Conservation (phyloP, 495 filamentous ascomycete species). For the Chlorociboria aeruginascens region DNA sequence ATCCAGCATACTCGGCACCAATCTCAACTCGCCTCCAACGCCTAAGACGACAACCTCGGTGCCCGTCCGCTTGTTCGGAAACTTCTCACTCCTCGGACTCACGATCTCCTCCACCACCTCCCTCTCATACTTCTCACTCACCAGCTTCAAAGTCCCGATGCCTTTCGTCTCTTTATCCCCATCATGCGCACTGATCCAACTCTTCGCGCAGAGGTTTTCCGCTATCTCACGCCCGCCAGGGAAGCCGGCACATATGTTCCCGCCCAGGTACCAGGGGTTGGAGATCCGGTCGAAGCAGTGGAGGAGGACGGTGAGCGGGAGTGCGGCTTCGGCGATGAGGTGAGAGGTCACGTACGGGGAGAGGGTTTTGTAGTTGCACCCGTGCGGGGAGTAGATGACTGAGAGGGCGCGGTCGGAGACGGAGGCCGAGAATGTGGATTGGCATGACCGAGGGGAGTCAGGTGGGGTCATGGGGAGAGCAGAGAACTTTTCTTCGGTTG, state of each 20-base stretch:
- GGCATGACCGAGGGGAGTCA: constrained; percentile 23
- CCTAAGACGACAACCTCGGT: constrained; percentile 17
- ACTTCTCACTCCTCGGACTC: constrained; percentile 10
- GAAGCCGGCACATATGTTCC: constrained; percentile 44
- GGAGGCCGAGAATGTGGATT: constrained; percentile 9
- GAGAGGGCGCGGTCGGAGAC: constrained; percentile 21
- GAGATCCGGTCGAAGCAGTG: constrained; percentile 48
- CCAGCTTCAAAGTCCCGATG: constrained; percentile 34
- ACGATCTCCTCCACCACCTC: constrained; percentile 31
- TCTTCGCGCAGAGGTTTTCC: constrained; percentile 34
- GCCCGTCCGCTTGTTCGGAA: constrained; percentile 8
- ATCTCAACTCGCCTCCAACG: constrained; percentile 10
- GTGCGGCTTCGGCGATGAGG: constrained; percentile 27
- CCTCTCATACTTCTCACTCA: constrained; percentile 28
- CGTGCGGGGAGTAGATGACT: constrained; percentile 36
- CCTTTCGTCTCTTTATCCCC: constrained; percentile 48
- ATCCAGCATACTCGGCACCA: constrained; percentile 2
- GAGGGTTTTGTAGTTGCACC: constrained; percentile 27
- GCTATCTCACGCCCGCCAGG: constrained; percentile 48
- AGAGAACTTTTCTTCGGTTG: constrained; percentile 9
- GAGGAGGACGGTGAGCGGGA: constrained; percentile 48
- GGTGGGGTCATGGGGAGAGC: constrained; percentile 9
- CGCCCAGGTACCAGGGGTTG: constrained; percentile 56
- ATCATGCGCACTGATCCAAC: constrained; percentile 58
- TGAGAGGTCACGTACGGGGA: constrained; percentile 33